These are phyloP conservation scores for Cyclostephanos invisitatus DNA, from an alignment of 108 stramenopile species.

Conservation along the genomic window DNA sequence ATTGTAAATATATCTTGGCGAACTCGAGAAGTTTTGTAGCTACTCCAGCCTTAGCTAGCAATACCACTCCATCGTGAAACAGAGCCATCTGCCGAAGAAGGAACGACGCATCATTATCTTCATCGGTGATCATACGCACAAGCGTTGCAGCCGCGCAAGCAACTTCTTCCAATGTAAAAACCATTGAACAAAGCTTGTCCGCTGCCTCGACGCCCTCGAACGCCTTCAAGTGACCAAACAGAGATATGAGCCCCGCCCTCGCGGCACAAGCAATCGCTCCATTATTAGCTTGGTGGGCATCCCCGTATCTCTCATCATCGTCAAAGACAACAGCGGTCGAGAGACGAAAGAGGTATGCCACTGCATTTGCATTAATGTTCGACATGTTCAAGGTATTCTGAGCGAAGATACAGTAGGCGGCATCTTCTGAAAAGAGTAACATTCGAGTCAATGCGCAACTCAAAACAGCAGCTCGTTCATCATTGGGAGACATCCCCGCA, in stretches of 20 bases:
- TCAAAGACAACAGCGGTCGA: conserved; percentile 16
- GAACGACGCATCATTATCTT: conserved; percentile 51
- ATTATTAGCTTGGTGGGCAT: conserved; percentile 18
- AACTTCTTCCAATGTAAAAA: conserved; percentile 19
- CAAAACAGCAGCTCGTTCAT: conserved; percentile 28
- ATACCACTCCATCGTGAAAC: conserved; percentile 45
- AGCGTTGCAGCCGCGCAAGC: conserved; percentile 21
- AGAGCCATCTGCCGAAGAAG: conserved; percentile 57
- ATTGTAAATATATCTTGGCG: conserved; percentile 38
- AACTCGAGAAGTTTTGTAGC: conserved; percentile 42
- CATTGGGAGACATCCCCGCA: conserved; percentile 7
- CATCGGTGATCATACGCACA: conserved; percentile 31
- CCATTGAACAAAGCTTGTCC: conserved; percentile 17
- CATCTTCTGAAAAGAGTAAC: conserved; percentile 19
- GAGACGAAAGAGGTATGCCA: conserved; percentile 30
- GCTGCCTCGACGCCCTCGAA: conserved; percentile 14
- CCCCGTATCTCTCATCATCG: conserved; percentile 11
- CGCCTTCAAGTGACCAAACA: conserved; percentile 36
- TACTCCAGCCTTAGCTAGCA: conserved; percentile 53
- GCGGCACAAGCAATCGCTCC: conserved; percentile 45
- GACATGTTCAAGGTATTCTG: conserved; percentile 28
- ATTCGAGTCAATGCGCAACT: conserved; percentile 41
- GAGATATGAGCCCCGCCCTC: conserved; percentile 43
- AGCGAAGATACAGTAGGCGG: conserved; percentile 20
- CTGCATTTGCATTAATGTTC: conserved; percentile 49